Base-by-base conservation (phyloP, 805 yeast genomes). In the Zygoascus biomembranicola region DNA sequence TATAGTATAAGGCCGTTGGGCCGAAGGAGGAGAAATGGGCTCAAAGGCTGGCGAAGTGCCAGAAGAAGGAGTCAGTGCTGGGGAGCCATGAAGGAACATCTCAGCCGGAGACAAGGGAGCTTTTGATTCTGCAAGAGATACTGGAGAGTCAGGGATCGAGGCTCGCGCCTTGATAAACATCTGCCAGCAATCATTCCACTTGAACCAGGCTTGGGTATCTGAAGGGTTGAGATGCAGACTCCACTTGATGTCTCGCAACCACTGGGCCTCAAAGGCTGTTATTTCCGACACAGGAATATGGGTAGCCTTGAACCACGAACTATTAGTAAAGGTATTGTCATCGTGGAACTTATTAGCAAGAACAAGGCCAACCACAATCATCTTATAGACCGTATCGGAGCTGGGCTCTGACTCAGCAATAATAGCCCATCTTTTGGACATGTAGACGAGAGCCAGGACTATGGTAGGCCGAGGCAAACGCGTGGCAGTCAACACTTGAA, bases 291-390 rank as follows among this genome's bases (percentile, higher is more conserved):
- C 74, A 6, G 79, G 69, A 57, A 92, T 77, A 18, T 95, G 95
- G 5, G 97, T 87, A n/a, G 97, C 98, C 57, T 89, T 90, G 43
- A 89, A 80, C 99, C 99, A 92, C 8, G 97, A 88, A 64, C 82
- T 84, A 72, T 92, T 92, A 56, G 96, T 89, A 66, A 92, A 92
- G 31, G 97, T 92, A 71, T 92, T 90, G 72, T 92, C 99, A 70
- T 92, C 98, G 66, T 90, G 89, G 68, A 89, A 88, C 72, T 92
- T 92, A 73, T 92, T 92, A 47, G 97, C 95, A 57, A 92, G 73
- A 39, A 92, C 80, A 45, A 92, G 75, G 2, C 95, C 77, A 19
- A 85, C 75, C 44, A 84, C 81, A 43, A 89, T 68, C 66, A 73
- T 77, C 65, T 72, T 76, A 72, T 77, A 87, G 64, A 56, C 55